phyloP scores from a whole-genome alignment of 169 alveolate species.

The Plasmodium vivax region DNA sequence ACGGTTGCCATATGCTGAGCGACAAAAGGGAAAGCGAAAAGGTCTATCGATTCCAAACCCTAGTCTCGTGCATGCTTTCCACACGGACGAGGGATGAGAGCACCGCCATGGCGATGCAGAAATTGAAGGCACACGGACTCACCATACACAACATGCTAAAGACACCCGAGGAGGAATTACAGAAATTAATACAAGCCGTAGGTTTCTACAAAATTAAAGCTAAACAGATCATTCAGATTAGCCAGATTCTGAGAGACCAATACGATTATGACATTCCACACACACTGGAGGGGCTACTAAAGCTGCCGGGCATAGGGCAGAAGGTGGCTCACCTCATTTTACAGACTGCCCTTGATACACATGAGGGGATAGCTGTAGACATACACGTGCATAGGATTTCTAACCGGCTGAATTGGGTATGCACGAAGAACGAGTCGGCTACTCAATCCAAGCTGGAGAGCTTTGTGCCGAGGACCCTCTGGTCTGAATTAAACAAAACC shows the following conservation, averaged over 20 bases:
- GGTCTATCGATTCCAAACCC: slow-evolving; percentile 84
- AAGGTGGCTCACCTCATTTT: slow-evolving; percentile 94
- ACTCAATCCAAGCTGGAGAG: slow-evolving; percentile 91
- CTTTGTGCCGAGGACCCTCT: slow-evolving; percentile 88
- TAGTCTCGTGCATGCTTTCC: slow-evolving; percentile 89
- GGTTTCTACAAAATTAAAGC: slow-evolving; percentile 96
- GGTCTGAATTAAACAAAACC: slow-evolving; percentile 92
- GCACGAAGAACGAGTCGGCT: slow-evolving; percentile 93
- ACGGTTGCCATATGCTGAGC: slow-evolving; percentile 85
- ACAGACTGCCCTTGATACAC: slow-evolving; percentile 87
- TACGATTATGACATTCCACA: slow-evolving; percentile 93
- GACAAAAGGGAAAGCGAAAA: slow-evolving; percentile 75
- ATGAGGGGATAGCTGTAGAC: slow-evolving; percentile 94
- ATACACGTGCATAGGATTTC: slow-evolving; percentile 94
- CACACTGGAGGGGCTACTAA: slow-evolving; percentile 87
- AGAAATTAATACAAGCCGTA: slow-evolving; percentile 90
- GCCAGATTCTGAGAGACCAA: slow-evolving; percentile 87
- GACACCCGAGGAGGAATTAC: slow-evolving; percentile 85
- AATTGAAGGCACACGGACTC: slow-evolving; percentile 83
- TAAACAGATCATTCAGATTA: slow-evolving; percentile 88
- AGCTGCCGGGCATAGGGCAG: slow-evolving; percentile 96
- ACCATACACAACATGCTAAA: slow-evolving; percentile 81
- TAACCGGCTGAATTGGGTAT: slow-evolving; percentile 89
- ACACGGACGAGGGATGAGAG: slow-evolving; percentile 91
- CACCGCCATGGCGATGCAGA: slow-evolving; percentile 87